Percentiles rank a stretch among this genome's conserved stretches.
phyloP scores from a whole-genome alignment of 139 green algal species.

The Pleodorina starrii region DNA sequence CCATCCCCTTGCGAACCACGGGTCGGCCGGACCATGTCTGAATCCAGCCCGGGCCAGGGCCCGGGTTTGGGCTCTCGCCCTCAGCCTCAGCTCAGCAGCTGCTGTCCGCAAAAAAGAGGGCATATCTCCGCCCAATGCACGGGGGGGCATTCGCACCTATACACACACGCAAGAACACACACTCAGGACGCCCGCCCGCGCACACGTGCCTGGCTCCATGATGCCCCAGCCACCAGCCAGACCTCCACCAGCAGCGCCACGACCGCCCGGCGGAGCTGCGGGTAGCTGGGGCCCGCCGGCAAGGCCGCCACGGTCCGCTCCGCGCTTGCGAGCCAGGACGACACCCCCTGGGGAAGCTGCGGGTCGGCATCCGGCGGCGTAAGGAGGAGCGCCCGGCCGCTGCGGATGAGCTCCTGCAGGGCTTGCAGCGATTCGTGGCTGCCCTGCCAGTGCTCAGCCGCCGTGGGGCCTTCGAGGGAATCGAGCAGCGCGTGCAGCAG shows the following conservation, averaged over 20 bases:
- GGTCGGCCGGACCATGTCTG: too few species aligned
- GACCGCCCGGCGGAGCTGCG: not conserved
- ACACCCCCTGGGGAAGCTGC: not conserved
- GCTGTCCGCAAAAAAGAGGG: too few species aligned
- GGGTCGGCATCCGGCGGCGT: not conserved
- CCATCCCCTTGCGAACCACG: too few species aligned
- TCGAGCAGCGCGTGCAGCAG: not conserved
- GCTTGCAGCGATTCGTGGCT: not conserved
- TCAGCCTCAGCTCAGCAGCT: too few species aligned
- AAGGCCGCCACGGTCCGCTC: not conserved
- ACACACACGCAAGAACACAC: too few species aligned
- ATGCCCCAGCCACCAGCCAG: not conserved
- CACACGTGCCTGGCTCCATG: not conserved
- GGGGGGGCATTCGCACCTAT: too few species aligned
- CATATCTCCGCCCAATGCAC: too few species aligned
- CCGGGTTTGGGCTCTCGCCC: too few species aligned
- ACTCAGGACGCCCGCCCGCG: too few species aligned
- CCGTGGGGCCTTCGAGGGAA: too few species aligned
- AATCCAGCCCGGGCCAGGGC: too few species aligned
- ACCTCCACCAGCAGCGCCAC: not conserved
- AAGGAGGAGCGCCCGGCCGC: not conserved
- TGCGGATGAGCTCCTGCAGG: not conserved
- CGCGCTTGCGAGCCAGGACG: not conserved
- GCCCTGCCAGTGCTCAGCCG: constrained; percentile 5
- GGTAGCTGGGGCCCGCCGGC: not conserved